These are phyloP conservation scores for Papilionanthe hybrid DNA, from an alignment of 116 monocot genomes.

Conservation along the genomic window DNA sequence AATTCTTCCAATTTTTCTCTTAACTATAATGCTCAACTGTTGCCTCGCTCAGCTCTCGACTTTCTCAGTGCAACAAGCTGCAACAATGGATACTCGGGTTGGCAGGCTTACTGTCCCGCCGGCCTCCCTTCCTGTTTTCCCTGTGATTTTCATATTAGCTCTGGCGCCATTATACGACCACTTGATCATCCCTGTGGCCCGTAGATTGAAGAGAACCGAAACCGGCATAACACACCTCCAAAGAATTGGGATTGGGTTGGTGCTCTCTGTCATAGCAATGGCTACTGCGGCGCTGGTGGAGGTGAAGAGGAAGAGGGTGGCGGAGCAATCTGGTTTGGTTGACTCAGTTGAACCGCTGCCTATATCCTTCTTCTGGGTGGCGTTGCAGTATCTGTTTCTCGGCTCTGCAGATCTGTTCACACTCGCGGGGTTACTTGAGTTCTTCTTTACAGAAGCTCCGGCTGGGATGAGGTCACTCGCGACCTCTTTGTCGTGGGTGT, in stretches of 20 bases:
- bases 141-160: conserved; percentile 65
- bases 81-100: conserved; percentile 72
- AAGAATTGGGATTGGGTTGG: conserved; percentile 58
- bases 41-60: conserved; percentile 82
- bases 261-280: conserved; percentile 69
- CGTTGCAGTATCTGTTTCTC: conserved; percentile 73
- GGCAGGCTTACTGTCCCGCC: conserved; percentile 64
- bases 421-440: conserved; percentile 71
- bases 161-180: conserved; percentile 79
- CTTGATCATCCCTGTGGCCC: conserved; percentile 55
- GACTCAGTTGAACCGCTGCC: conserved; percentile 34
- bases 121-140: conserved; percentile 73
- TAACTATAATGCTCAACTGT: conserved; percentile 74
- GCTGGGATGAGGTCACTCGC: conserved; percentile 67
- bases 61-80: conserved; percentile 80
- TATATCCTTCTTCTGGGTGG: conserved; percentile 80
- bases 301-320: conserved; percentile 53
- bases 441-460: conserved; percentile 85
- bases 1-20: conserved; percentile 70
- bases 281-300: conserved; percentile 63
- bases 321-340: conserved; percentile 9
- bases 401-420: conserved; percentile 86
- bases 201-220: conserved; percentile 41
- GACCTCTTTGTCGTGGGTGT: conserved; percentile 71
- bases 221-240: conserved; percentile 69